Percentiles rank a stretch among this genome's conserved stretches.
Conservation (phyloP, 495 filamentous ascomycete genomes). For the Emericellopsis terricola region DNA sequence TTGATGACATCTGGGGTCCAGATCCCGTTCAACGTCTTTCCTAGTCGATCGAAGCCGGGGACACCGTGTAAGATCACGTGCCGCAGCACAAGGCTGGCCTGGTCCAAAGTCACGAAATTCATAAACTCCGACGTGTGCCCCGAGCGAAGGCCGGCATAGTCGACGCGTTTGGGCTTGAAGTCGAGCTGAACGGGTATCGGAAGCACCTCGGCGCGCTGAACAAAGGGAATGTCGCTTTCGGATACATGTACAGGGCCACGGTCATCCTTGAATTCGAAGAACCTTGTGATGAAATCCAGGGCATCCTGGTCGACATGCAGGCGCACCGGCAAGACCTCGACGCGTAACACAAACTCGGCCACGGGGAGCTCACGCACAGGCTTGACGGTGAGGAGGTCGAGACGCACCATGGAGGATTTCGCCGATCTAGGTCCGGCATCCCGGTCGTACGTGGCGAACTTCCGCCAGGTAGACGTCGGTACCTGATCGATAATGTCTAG, state of each 20-base stretch:
- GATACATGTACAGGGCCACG: constrained; percentile 28
- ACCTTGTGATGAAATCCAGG: constrained; percentile 88
- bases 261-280: constrained; percentile 94
- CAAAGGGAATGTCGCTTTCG: constrained; percentile 61
- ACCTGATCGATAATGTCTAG: constrained; percentile 89
- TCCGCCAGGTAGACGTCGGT: constrained; percentile 93
- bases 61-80: constrained; percentile 88
- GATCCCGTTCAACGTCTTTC: constrained; percentile 77
- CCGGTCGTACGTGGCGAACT: constrained; percentile 85
- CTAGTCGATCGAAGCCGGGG: constrained; percentile 73
- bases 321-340: constrained; percentile 67
- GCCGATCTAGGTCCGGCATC: constrained; percentile 74
- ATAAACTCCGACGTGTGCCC: constrained; percentile 98
- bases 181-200: constrained; percentile 70
- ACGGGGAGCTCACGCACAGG: constrained; percentile 71
- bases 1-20: constrained; percentile 92
- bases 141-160: constrained; percentile 87
- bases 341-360: constrained; percentile 78
- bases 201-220: constrained; percentile 80
- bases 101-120: constrained; percentile 93
- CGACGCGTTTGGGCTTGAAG: constrained; percentile 94
- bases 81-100: constrained; percentile 67
- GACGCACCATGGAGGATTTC: constrained; percentile 71
- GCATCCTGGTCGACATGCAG: constrained; percentile 97
- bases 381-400: constrained; percentile 74